Conservation (phyloP, 176 grass and related monocot genomes). For the Oryza nivara region DNA sequence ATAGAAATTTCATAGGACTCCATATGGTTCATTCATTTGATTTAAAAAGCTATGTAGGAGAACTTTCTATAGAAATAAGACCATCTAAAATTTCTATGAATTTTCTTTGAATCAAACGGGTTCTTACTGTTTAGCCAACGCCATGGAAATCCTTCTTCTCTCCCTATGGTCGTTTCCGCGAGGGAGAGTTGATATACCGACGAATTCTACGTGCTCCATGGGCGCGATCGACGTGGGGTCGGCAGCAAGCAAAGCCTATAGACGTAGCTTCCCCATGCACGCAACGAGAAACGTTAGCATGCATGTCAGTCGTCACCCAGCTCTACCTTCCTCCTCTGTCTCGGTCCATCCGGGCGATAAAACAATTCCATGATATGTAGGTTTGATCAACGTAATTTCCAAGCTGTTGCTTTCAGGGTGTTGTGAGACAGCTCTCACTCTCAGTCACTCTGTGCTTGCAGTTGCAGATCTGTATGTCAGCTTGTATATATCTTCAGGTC, state of each 20-base stretch:
- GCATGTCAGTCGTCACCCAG: slow-evolving; percentile 40
- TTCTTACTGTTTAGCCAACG: neutral
- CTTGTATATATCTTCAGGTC: neutral
- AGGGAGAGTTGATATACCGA: neutral
- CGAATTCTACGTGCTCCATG: slow-evolving; percentile 41
- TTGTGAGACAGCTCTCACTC: slow-evolving; percentile 12
- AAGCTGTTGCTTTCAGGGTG: slow-evolving; percentile 20
- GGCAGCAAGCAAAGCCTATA: slow-evolving; percentile 22
- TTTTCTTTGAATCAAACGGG: no score
- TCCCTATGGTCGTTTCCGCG: neutral
- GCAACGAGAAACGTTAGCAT: slow-evolving; percentile 51
- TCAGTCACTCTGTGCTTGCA: neutral
- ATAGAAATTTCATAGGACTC: no score
- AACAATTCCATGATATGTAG: neutral
- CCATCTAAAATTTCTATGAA: no score
- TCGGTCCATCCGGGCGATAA: slow-evolving; percentile 7
- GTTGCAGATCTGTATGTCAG: neutral
- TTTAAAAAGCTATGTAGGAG: no score
- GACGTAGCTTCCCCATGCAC: slow-evolving; percentile 78
- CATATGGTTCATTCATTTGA: no score
- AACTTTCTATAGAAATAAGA: no score
- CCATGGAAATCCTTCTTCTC: neutral
- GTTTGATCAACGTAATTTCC: slow-evolving; percentile 34
- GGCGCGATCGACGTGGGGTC: slow-evolving; percentile 35
- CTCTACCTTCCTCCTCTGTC: slow-evolving; percentile 11